Conservation (phyloP, 345 rosid genomes). For the Rhodomyrtus tomentosa region DNA sequence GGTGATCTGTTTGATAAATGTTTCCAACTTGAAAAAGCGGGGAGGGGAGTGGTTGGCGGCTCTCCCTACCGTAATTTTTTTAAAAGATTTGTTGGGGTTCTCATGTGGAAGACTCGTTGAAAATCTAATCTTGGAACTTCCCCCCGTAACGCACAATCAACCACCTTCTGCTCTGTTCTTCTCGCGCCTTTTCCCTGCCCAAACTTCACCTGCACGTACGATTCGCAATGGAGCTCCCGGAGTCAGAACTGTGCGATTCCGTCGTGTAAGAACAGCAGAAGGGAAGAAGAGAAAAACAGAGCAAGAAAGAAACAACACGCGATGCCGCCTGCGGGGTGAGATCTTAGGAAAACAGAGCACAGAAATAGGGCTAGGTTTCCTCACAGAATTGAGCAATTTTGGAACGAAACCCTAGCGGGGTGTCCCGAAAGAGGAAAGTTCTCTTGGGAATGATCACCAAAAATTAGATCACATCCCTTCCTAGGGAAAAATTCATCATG, state of each 20-base stretch:
- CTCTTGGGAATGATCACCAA: neutral
- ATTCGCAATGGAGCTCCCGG: neutral
- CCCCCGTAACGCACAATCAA: neutral
- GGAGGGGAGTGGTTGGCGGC: conserved; percentile 47
- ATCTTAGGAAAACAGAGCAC: neutral
- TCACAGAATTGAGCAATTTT: neutral
- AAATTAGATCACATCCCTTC: neutral
- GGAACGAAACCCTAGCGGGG: neutral
- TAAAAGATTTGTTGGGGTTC: neutral
- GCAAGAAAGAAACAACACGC: neutral
- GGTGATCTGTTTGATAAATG: conserved; percentile 16
- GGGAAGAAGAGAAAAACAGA: neutral
- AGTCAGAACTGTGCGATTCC: neutral
- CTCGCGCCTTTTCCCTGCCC: neutral
- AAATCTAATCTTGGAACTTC: neutral
- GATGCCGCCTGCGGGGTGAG: neutral
- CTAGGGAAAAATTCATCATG: neutral
- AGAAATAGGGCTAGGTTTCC: neutral
- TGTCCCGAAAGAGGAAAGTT: neutral
- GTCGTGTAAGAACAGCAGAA: neutral
- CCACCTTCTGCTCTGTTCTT: neutral
- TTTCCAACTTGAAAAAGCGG: conserved; percentile 9
- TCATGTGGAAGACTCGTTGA: neutral
- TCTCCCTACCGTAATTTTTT: neutral
- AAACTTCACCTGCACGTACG: neutral